Base-by-base conservation (phyloP, 495 filamentous ascomycete genomes). In the Oleoguttula mirabilis region DNA sequence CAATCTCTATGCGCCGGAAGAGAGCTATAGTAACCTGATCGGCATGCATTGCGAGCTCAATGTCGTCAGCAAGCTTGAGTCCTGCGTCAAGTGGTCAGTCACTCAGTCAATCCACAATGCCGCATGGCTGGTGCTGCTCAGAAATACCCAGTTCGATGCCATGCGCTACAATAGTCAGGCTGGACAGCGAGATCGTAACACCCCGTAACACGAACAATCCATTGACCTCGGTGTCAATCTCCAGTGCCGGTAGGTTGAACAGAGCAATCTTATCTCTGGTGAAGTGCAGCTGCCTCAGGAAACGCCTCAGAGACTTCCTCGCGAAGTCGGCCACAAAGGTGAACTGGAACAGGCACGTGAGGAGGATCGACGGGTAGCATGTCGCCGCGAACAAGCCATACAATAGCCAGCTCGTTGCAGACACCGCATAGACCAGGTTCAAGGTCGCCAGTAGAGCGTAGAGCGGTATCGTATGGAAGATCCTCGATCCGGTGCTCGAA, bases 331-430 rank as follows among this genome's bases (percentile, higher is more conserved):
- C 55, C 1, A 54, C 52, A 22, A 23, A 10, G 7, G 50, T 43
- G 49, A 63, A 63, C 43, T 63, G 59, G 38, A 56, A 56, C 12
- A 62, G 39, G 25, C 55, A 60, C 2, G 55, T 52, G 8, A 65
- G 19, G 12, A 54, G 38, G 24, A 60, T 50, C 11, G 42, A 10
- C 0, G 52, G 51, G 27, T 62, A 62, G 41, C 59, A 63, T 4
- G 39, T 2, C 7, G 48, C 48, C 1, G 48, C 33, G 32, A 63
- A 65, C 0, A 57, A 32, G 39, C 47, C 52, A 38, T 60, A 63
- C 0, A 63, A 48, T 15, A 65, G 56, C 60, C 60, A 65, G 42
- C 60, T 63, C n/a, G 60, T 65, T 4, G 59, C 55, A 23, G 40
- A 48, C 12, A 65, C 46, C 15, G 57, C 55, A 41, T 65, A 65